phyloP scores from a whole-genome alignment of 768 basidiomycete genomes.

The Collybia sordida region DNA sequence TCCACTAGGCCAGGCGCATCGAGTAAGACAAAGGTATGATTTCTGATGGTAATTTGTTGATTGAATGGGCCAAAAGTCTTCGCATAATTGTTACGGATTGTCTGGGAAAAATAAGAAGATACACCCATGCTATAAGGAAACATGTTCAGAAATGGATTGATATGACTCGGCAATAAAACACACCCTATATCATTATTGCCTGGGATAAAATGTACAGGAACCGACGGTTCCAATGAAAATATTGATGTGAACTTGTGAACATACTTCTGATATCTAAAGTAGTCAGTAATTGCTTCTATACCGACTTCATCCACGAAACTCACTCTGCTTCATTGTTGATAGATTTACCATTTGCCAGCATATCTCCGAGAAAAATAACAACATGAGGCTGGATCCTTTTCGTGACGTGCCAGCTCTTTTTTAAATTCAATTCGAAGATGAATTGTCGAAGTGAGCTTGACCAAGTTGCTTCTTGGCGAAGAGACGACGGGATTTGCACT shows the following conservation, averaged over 20 bases:
- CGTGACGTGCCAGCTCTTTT: constrained; percentile 69
- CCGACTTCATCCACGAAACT: constrained; percentile 7
- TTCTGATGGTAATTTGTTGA: constrained; percentile 57
- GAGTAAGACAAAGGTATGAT: constrained; percentile 70
- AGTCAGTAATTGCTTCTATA: not conserved
- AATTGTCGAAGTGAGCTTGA: constrained; percentile 37
- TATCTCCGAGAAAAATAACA: constrained; percentile 79
- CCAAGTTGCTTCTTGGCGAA: constrained; percentile 41
- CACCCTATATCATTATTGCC: constrained; percentile 85
- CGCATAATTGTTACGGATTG: constrained; percentile 58
- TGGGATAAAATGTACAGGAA: constrained; percentile 57
- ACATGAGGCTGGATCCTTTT: constrained; percentile 56
- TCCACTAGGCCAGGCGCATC: constrained; percentile 82
- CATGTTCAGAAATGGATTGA: not conserved
- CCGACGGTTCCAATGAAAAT: constrained; percentile 43
- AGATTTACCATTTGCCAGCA: constrained; percentile 65
- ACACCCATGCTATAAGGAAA: constrained; percentile 49
- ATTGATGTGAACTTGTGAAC: constrained; percentile 59
- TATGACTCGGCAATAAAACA: not conserved
- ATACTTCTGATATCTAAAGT: constrained; percentile 59
- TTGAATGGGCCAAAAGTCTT: constrained; percentile 71
- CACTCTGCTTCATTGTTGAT: constrained; percentile 46
- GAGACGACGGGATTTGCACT: constrained; percentile 41
- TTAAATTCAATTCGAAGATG: constrained; percentile 57
- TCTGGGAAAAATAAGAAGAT: constrained; percentile 46